A percentile compares a stretch with the other conserved stretches of the same genome.
phyloP scores from a whole-genome alignment of 805 yeast genomes.

The Teunomyces atbi region DNA sequence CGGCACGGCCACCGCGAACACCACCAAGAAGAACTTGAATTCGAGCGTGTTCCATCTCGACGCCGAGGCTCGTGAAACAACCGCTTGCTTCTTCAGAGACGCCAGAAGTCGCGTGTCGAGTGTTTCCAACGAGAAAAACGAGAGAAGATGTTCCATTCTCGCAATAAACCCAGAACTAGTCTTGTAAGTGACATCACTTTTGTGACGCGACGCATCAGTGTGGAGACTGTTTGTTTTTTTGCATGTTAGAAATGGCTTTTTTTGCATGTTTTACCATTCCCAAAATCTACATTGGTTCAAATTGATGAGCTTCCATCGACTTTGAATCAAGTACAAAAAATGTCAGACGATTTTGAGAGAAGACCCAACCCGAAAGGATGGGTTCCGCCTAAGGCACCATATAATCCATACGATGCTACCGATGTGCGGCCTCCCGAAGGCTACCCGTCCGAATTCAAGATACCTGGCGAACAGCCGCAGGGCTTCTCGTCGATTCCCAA shows the following conservation, averaged over 20 bases:
- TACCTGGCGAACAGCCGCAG: constrained; percentile 59
- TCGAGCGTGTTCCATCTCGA: constrained; percentile 78
- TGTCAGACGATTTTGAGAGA: constrained; percentile 43
- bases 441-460: constrained; percentile 75
- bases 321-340: neutral
- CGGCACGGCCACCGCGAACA: constrained; percentile 73
- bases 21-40: constrained; percentile 63
- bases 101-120: constrained; percentile 49
- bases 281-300: neutral
- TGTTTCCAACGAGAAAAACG: constrained; percentile 50
- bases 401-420: constrained; percentile 78
- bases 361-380: constrained; percentile 77
- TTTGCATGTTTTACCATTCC: neutral
- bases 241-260: neutral
- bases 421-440: constrained; percentile 81
- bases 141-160: constrained; percentile 16
- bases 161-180: too few species aligned
- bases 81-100: constrained; percentile 26
- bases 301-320: neutral
- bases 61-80: constrained; percentile 32
- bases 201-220: neutral
- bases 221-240: neutral
- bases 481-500: constrained; percentile 60
- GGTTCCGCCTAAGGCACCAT: constrained; percentile 80
- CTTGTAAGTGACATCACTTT: neutral